Evolutionary conservation across 2,329 filamentous ascomycete species (phyloP), one percentile per base, ranked within the genome.

Genomic region (Neopestalotiopsis clavispora): DNA sequence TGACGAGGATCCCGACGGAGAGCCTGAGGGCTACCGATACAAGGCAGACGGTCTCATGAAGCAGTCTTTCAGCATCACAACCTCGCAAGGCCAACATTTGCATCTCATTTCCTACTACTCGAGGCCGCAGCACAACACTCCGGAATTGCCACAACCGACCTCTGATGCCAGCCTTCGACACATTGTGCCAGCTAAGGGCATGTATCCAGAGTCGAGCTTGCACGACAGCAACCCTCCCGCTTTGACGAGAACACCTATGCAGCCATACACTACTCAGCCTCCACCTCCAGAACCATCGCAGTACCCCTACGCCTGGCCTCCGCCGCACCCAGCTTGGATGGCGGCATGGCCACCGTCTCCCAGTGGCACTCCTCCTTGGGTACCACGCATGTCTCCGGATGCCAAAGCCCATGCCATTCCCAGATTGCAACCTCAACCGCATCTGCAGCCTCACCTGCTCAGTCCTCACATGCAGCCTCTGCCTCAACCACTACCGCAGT

Each of bases 31-130:
- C 57, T 97, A 97, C 80, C 87, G 94, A 72, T 97, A 97, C 83
- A 99, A 98, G 85, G 93, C 92, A 10, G 96, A 99, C 76, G 96
- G 96, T 0, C 87, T 99, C 4, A 98, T 98, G 94, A 99, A 99
- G 87, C 96, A 99, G 82, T 98, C 96, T 0, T 99, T 98, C 86
- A 98, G 95, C 83, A 98, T 99, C 82, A 98, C 95, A 28, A 98
- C 96, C 1, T 94, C 93, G 1, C 91, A 87, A 49, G 76, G 94
- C 72, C 94, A 98, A 76, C 96, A 98, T 78, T 90, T 99, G 1
- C 96, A 99, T 82, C 88, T 99, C 65, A 99, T 99, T 82, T 98
- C 95, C 75, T 99, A 99, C 83, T 98, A 95, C 81, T 92, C 94
- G 3, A 89, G 95, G 68, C 93, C 93, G 34, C 90, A 94, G 69